Conservation (phyloP, 192 early-diverging fungal species). For the Blastocladiella britannica region DNA sequence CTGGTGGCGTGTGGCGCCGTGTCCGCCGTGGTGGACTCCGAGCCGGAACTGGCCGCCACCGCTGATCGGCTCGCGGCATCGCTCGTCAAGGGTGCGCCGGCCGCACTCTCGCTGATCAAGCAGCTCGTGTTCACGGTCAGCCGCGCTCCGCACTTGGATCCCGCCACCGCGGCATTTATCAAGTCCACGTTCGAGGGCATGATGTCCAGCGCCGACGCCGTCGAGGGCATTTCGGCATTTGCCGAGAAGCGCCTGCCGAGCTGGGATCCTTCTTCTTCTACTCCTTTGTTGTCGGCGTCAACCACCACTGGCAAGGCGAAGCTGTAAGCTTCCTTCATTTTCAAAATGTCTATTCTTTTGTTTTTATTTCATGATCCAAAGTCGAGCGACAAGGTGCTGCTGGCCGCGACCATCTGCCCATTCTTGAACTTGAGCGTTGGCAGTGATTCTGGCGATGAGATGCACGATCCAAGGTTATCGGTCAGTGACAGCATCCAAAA, state of each 20-base stretch:
- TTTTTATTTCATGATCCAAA: too few species aligned
- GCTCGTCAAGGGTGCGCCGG: conserved; percentile 22
- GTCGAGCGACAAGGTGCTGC: too few species aligned
- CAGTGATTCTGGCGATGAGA: too few species aligned
- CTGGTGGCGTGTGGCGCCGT: conserved; percentile 14
- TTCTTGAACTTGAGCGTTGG: too few species aligned
- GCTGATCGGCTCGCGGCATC: conserved; percentile 19
- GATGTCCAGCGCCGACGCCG: conserved; percentile 36
- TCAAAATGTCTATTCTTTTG: too few species aligned
- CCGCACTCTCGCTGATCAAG: conserved; percentile 30
- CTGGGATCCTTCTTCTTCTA: conserved; percentile 19
- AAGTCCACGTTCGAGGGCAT: conserved; percentile 21
- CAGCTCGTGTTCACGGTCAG: conserved; percentile 17
- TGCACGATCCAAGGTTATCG: too few species aligned
- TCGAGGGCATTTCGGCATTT: conserved; percentile 33
- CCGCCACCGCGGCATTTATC: not conserved
- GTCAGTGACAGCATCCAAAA: too few species aligned
- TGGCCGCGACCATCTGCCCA: too few species aligned
- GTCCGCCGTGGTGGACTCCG: conserved; percentile 8
- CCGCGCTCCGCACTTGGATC: too few species aligned
- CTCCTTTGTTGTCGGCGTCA: not conserved
- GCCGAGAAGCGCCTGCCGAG: conserved; percentile 24
- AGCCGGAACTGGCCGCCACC: conserved; percentile 17
- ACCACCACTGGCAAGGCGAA: not conserved
- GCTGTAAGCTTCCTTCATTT: too few species aligned